A percentile compares a stretch with the other conserved stretches of the same genome.
Evolutionary conservation across 139 green algal species (phyloP).

Genomic region (Tetratostichococcus sp.): DNA sequence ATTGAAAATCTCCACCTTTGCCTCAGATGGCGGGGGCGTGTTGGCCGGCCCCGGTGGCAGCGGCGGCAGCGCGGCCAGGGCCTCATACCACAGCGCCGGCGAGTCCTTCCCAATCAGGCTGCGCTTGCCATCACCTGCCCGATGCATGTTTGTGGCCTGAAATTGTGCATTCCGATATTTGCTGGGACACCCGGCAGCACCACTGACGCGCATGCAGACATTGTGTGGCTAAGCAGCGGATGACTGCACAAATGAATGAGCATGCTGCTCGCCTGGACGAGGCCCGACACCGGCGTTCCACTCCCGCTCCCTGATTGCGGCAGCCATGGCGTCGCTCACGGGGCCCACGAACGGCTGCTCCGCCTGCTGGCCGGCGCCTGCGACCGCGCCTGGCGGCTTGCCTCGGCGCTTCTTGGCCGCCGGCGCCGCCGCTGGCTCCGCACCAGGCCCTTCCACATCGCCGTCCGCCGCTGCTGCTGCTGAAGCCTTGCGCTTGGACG

Average conservation of each 20-base stretch:
- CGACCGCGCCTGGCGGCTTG: background rate
- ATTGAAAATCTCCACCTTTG: no score
- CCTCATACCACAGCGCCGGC: conserved; percentile 60
- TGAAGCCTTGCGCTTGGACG: conserved; percentile 5
- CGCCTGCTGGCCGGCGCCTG: background rate
- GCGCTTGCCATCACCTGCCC: conserved; percentile 28
- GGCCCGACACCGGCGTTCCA: conserved; percentile 58
- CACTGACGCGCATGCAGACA: no score
- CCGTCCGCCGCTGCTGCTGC: background rate
- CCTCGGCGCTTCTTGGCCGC: background rate
- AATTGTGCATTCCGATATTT: no score
- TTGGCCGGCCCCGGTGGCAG: background rate
- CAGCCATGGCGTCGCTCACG: conserved; percentile 1
- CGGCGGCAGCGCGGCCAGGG: conserved; percentile 34
- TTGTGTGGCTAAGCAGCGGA: no score
- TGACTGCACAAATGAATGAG: no score
- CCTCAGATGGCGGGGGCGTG: conserved; percentile 3
- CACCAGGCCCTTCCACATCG: conserved; percentile 9
- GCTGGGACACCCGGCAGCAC: no score
- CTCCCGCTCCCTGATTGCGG: conserved; percentile 11
- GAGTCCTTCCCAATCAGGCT: conserved; percentile 55
- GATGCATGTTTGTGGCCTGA: no score
- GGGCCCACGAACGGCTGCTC: background rate
- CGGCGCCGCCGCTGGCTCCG: background rate
- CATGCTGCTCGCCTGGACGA: conserved; percentile 45